These are phyloP conservation scores for Limonium bicolor DNA, from an alignment of 148 eudicot species.

Conservation along the genomic window DNA sequence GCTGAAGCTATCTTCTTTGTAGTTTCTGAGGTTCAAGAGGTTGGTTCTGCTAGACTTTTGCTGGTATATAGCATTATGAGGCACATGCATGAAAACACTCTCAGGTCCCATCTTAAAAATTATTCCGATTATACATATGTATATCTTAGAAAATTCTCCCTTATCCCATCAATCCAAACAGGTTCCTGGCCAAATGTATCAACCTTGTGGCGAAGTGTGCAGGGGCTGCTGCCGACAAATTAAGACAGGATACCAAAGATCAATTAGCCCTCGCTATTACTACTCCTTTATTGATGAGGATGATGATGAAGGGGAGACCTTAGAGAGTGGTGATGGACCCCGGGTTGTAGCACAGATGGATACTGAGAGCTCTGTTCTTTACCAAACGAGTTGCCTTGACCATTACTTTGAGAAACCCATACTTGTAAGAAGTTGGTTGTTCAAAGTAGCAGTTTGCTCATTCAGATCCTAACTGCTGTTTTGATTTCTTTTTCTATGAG, in stretches of 20 bases:
- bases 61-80: too few species aligned
- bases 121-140: too few species aligned
- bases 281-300: constrained; percentile 20
- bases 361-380: constrained; percentile 35
- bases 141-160: too few species aligned
- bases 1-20: constrained; percentile 27
- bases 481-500: neutral
- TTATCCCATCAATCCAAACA: constrained; percentile 9
- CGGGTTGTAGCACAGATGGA: constrained; percentile 47
- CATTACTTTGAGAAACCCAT: constrained; percentile 26
- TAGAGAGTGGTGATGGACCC: constrained; percentile 19
- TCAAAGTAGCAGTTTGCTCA: neutral
- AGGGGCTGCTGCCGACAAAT: constrained; percentile 33
- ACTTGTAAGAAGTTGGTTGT: too few species aligned
- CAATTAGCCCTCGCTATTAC: constrained; percentile 18
- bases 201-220: constrained; percentile 19
- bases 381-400: constrained; percentile 44
- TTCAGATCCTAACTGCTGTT: neutral
- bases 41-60: too few species aligned
- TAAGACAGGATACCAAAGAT: constrained; percentile 10
- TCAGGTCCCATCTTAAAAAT: too few species aligned
- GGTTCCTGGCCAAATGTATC: constrained; percentile 29
- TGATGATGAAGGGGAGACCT: constrained; percentile 10
- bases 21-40: constrained; percentile 38
- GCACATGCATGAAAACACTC: too few species aligned